phyloP scores from a whole-genome alignment of 2,329 filamentous ascomycete genomes.

The Fonsecaea erecta region DNA sequence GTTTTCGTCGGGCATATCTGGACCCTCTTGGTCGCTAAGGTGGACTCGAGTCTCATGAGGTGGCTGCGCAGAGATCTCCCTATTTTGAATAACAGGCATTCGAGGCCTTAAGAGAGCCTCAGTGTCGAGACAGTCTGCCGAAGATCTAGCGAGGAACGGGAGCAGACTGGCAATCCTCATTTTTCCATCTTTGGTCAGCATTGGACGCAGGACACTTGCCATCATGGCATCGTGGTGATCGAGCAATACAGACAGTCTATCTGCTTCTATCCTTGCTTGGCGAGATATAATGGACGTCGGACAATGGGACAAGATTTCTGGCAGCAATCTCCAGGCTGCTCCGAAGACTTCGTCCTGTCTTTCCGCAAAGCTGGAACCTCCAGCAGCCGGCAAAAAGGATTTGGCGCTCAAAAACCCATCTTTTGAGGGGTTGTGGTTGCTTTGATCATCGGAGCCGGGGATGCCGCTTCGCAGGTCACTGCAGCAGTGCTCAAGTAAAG shows the following conservation, averaged over 20 bases:
- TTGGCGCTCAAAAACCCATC: conserved; percentile 3
- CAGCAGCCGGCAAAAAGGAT: neutral
- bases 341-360: conserved; percentile 51
- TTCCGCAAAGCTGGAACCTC: neutral
- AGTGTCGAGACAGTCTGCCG: conserved; percentile 57
- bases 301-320: conserved; percentile 60
- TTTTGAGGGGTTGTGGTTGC: conserved; percentile 1
- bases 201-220: conserved; percentile 80
- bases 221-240: conserved; percentile 74
- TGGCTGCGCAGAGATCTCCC: neutral
- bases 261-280: conserved; percentile 65
- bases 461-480: conserved; percentile 61
- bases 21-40: neutral
- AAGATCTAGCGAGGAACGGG: conserved; percentile 74
- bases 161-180: conserved; percentile 72
- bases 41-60: neutral
- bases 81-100: conserved; percentile 51
- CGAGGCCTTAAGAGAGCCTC: conserved; percentile 69
- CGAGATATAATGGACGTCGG: conserved; percentile 66
- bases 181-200: conserved; percentile 65
- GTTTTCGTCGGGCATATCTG: conserved; percentile 2
- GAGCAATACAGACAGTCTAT: conserved; percentile 77
- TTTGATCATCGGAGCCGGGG: neutral
- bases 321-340: conserved; percentile 66
- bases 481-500: conserved; percentile 71